Evolutionary conservation across 2,329 filamentous ascomycete genomes (phyloP), one percentile per base, ranked within the genome.

Genomic region (Cryphonectria naterciae): DNA sequence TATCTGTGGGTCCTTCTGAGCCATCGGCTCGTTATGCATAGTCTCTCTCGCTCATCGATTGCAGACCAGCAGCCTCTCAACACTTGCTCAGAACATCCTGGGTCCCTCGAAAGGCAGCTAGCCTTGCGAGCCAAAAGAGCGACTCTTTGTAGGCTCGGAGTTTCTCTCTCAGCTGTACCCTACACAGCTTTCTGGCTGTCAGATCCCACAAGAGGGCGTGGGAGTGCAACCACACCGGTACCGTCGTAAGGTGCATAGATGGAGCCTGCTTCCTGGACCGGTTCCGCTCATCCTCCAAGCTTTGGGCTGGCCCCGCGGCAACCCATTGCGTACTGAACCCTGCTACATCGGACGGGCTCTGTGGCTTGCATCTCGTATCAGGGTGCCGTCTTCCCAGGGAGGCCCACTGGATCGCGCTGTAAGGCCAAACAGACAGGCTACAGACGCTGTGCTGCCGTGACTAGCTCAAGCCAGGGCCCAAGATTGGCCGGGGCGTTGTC

Each of bases 351-450:
- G 46, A 54, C 54, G 56, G 46, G 41, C 54, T 41, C 54, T 39
- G 66, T 67, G 68, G 68, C 68, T 70, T 67, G 64, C 22, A 37
- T 66, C 22, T 61, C 63, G 43, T 62, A 70, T 63, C 43, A 61
- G 8, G 22, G 32, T 62, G 35, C 32, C 37, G 56, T 68, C 39
- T 68, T 49, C 35, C 56, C 66, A 17, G 66, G 2, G 8, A 49
- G 25, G 28, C 25, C 56, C 39, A 63, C 67, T 52, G 56, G 13
- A 19, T 62, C 41, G 28, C 19, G 43, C 25, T 52, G 58, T 63
- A 52, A 52, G 25, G 25, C 56, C 19, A 41, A 49, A 37, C 17
- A 39, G 35, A 58, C n/a, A 39, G 56, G 46, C 68, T 70, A 62
- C 63, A 54, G 25, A 56, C 37, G 63, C 39, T 25, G 63, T 70